These are phyloP conservation scores for Mycena capillaripes DNA, from an alignment of 768 basidiomycete species.

Conservation along the genomic window DNA sequence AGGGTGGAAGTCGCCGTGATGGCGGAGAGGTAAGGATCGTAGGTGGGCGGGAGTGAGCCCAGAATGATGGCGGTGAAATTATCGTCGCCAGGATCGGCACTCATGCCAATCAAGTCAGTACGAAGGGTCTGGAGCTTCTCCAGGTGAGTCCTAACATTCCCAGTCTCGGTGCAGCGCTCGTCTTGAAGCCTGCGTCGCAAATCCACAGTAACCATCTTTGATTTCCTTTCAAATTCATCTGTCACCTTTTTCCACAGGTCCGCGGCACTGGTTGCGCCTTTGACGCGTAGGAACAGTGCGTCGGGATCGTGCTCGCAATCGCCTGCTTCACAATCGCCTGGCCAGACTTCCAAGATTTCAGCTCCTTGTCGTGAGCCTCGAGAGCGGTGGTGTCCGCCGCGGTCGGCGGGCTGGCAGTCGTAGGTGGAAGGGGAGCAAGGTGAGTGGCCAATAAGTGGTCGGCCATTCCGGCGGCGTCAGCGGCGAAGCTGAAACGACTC, in stretches of 20 bases:
- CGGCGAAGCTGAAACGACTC: conserved; percentile 28
- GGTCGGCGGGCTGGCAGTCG: too few relatives aligned
- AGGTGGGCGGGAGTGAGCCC: conserved; percentile 42
- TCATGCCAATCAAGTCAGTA: conserved; percentile 34
- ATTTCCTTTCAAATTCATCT: conserved; percentile 39
- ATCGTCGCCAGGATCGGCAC: conserved; percentile 6
- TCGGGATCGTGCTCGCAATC: too few relatives aligned
- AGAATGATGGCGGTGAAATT: conserved; percentile 21
- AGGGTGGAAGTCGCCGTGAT: conserved; percentile 38
- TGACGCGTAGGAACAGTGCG: too few relatives aligned
- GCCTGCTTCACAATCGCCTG: too few relatives aligned
- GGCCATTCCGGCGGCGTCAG: conserved; percentile 24
- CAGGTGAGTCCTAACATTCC: conserved; percentile 25
- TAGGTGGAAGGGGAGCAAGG: too few relatives aligned
- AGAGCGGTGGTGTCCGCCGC: too few relatives aligned
- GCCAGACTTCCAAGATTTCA: too few relatives aligned
- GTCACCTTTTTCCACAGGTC: conserved; percentile 14
- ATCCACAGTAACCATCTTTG: conserved; percentile 40
- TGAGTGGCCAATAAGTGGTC: background rate
- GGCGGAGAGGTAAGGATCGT: conserved; percentile 38
- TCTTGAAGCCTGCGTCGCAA: conserved; percentile 40
- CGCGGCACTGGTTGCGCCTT: too few relatives aligned
- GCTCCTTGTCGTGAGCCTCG: too few relatives aligned
- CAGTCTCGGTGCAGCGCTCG: conserved; percentile 39
- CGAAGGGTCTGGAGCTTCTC: too few relatives aligned